Percentiles rank a stretch among this genome's conserved stretches.
Conservation (phyloP, 345 rosid genomes). For the Salix koriyanagi region DNA sequence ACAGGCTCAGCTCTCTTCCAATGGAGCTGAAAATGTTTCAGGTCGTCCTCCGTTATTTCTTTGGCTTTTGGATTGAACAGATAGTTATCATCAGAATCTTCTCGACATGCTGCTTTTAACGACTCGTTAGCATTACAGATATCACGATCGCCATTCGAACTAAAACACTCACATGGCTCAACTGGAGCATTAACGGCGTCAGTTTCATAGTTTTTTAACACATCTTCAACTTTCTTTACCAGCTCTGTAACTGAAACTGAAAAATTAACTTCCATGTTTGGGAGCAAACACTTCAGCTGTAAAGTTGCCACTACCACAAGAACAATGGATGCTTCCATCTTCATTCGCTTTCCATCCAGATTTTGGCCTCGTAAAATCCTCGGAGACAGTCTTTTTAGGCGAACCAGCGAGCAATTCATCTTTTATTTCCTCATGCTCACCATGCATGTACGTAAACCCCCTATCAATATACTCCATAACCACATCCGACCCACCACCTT, state of each 20-base stretch:
- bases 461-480: conserved; percentile 18
- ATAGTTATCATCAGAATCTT: conserved; percentile 45
- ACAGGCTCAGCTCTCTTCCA: conserved; percentile 77
- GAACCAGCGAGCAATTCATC: background rate
- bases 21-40: conserved; percentile 26
- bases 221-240: conserved; percentile 31
- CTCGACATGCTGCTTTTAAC: conserved; percentile 55
- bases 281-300: conserved; percentile 37
- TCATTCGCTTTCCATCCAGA: conserved; percentile 47
- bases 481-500: conserved; percentile 7
- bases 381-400: background rate
- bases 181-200: background rate
- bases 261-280: background rate
- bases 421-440: background rate
- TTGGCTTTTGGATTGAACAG: conserved; percentile 48
- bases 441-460: conserved; percentile 23
- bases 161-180: conserved; percentile 42
- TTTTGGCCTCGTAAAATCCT: conserved; percentile 1
- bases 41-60: conserved; percentile 32
- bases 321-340: conserved; percentile 51
- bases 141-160: conserved; percentile 30
- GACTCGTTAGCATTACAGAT: conserved; percentile 9
- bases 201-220: conserved; percentile 1
- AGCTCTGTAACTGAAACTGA: conserved; percentile 30
- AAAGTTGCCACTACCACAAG: conserved; percentile 45